Conservation (phyloP, 2,329 filamentous ascomycete genomes). For the Acrodontium crateriforme region DNA sequence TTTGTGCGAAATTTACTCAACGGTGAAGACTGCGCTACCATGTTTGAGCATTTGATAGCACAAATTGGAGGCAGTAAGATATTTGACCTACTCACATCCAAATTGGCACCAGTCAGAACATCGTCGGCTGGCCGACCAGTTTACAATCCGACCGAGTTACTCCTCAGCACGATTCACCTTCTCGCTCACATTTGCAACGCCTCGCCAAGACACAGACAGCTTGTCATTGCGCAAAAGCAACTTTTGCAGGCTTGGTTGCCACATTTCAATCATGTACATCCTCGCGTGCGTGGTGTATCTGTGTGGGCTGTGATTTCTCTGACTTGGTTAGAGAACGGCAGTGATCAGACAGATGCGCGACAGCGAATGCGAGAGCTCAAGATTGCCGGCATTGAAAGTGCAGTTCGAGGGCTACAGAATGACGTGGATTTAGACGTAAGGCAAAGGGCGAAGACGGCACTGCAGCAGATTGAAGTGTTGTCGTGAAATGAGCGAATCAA, state of each 20-base stretch:
- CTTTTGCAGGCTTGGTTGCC: conserved; percentile 59
- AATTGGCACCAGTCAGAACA: conserved; percentile 42
- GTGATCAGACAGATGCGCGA: conserved; percentile 50
- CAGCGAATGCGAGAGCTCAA: conserved; percentile 56
- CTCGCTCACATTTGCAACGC: conserved; percentile 82
- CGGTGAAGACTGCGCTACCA: conserved; percentile 44
- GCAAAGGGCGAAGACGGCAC: conserved; percentile 68
- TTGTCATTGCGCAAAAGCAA: conserved; percentile 62
- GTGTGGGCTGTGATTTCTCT: conserved; percentile 80
- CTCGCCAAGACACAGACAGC: conserved; percentile 59
- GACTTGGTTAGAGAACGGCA: conserved; percentile 63
- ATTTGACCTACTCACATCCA: conserved; percentile 67
- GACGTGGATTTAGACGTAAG: conserved; percentile 71
- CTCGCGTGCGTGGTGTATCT: conserved; percentile 61
- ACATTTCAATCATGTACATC: conserved; percentile 59
- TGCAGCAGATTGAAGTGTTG: conserved; percentile 49
- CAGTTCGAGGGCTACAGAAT: conserved; percentile 15
- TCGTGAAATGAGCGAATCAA: conserved; percentile 5
- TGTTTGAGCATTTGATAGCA: conserved; percentile 74
- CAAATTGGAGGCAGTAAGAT: conserved; percentile 63
- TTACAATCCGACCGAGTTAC: conserved; percentile 44
- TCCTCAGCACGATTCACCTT: conserved; percentile 66
- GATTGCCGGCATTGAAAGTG: conserved; percentile 38
- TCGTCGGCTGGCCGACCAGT: conserved; percentile 22
- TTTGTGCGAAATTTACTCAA: conserved; percentile 83